Evolutionary conservation across 345 rosid genomes (phyloP).

Genomic region (Trapa incisa): DNA sequence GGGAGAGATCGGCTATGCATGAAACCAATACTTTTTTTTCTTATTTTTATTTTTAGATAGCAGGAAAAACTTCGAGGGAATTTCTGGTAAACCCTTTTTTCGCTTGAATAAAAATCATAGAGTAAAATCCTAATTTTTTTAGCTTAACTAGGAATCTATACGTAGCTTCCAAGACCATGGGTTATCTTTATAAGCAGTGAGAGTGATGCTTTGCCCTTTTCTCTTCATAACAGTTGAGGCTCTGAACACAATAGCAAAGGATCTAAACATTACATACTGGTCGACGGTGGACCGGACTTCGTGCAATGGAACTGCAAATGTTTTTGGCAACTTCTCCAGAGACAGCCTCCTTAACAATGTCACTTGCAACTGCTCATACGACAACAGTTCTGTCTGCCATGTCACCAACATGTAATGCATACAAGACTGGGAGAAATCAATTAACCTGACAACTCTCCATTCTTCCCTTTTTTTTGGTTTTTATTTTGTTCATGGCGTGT

Average conservation of each 20-base stretch:
- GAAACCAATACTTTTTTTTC: no score
- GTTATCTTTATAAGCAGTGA: no score
- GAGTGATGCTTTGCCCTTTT: neutral
- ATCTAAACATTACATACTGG: constrained; percentile 1
- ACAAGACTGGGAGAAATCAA: neutral
- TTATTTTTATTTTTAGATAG: no score
- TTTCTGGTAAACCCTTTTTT: no score
- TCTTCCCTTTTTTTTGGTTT: neutral
- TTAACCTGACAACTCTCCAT: neutral
- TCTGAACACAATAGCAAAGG: neutral
- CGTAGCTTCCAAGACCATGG: no score
- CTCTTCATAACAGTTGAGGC: neutral
- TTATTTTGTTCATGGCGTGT: neutral
- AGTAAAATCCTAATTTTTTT: no score
- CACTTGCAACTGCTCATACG: constrained; percentile 6
- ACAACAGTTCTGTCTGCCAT: neutral
- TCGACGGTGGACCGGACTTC: neutral
- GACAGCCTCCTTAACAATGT: neutral
- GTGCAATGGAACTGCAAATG: neutral
- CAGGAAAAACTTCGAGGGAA: no score
- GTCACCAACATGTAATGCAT: constrained; percentile 6
- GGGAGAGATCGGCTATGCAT: no score
- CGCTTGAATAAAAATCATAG: no score
- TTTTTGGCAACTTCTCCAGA: neutral
- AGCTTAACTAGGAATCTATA: no score